Base-by-base conservation (phyloP, 371 early-diverging fungal species). In the Globomyces sp. region DNA sequence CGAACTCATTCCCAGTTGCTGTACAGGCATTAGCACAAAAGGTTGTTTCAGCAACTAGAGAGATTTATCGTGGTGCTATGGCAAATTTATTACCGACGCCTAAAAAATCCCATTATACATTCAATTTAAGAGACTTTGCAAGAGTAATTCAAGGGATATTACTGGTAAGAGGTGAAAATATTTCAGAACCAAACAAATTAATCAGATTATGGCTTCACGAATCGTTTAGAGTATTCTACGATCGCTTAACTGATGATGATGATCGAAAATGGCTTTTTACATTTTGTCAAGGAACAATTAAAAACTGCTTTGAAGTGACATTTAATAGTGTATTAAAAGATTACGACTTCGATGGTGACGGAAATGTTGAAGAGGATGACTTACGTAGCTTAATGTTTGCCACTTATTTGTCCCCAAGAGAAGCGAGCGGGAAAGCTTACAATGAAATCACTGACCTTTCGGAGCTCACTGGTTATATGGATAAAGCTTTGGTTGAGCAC, bases 81-180 rank as follows among this genome's bases (percentile, higher is more conserved):
- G 67, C 62, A 4, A 77, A 74, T 59, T 63, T 83, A 37, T 71
- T 83, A 5, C 83, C 83, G 2, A 83, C 81, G 6, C 83, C 83
- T 1, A 68, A 63, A 48, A 83, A 83, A 59, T 79, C 80, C 24
- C 81, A 80, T 68, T 83, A 81, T 68, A 79, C 80, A 0, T 81
- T 83, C 68, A 80, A 83, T 62, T 52, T 83, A 37, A 78, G 83
- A 6, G 83, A 83, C 50, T 83, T 80, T 73, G 76, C 81, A 0
- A 49, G 83, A 13, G 74, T 83, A 1, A 70, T 81, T 4, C 80
- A 83, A 62, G 83, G 83, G 0, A 65, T 81, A 24, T 64, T 80
- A 24, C 71, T 83, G 3, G 63, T 79, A 1, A 39, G 71, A 45
- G 64, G 70, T 2, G 81, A 78, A 8, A 47, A 68, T 9, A 61